A percentile compares a stretch with the other conserved stretches of the same genome.
These are phyloP conservation scores for Craterostigma plantagineum DNA, from an alignment of 257 asterid genomes.

Conservation along the genomic window DNA sequence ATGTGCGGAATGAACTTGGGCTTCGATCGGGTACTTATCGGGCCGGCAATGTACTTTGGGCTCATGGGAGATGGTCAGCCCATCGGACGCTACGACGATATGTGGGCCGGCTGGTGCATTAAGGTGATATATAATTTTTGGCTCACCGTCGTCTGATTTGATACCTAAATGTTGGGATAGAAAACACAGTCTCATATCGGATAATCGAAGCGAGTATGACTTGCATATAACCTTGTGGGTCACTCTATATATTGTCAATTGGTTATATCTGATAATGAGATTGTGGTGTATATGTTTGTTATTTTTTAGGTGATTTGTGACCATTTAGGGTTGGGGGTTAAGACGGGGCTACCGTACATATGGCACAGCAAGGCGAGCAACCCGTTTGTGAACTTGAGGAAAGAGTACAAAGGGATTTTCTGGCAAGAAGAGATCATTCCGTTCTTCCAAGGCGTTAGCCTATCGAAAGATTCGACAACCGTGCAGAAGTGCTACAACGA, in stretches of 20 bases:
- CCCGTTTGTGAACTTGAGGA: constrained; percentile 49
- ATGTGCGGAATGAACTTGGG: constrained; percentile 93
- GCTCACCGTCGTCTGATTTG: no score
- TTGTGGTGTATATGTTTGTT: background rate
- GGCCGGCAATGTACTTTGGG: constrained; percentile 89
- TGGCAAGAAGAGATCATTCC: constrained; percentile 64
- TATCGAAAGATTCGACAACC: constrained; percentile 30
- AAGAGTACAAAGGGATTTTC: constrained; percentile 53
- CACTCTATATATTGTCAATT: no score
- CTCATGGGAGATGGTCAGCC: constrained; percentile 98
- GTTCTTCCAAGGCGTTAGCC: constrained; percentile 29
- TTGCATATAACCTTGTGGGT: no score
- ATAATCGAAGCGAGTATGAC: no score
- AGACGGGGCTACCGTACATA: constrained; percentile 24
- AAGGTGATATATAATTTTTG: constrained; percentile 36
- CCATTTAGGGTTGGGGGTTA: constrained; percentile 34
- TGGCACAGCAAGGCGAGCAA: constrained; percentile 75
- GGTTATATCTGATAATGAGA: background rate
- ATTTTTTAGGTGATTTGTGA: constrained; percentile 31
- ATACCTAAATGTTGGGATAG: no score
- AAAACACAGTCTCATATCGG: no score
- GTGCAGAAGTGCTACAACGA: constrained; percentile 40
- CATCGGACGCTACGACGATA: constrained; percentile 83
- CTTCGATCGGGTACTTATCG: constrained; percentile 75
- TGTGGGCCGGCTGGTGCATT: constrained; percentile 97